Base-by-base conservation (phyloP, 805 yeast genomes). In the Suhomyces prunicola region DNA sequence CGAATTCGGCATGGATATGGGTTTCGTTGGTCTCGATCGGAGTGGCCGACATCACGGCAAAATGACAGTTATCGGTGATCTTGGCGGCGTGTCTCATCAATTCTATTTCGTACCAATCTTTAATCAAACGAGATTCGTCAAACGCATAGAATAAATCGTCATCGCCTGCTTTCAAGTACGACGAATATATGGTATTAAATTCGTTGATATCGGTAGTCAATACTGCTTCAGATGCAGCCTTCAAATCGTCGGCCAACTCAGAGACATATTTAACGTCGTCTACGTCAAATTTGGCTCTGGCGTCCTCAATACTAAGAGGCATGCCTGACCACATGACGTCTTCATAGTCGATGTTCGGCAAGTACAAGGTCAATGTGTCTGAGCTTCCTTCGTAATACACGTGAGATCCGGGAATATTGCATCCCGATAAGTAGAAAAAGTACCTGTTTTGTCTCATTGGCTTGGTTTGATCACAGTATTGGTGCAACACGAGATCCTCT, bases 251-350 rank as follows among this genome's bases (percentile, higher is more conserved):
- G 29, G 70, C 69, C 46, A 91, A 63, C 4, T 82, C 84, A n/a
- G 69, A 61, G 9, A 77, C 80, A 61, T 86, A 88, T 53, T 81
- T 68, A 46, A 92, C 96, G 44, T 83, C 87, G 67, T 94, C 98
- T 29, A 90, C 92, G 62, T 93, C 97, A 60, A 72, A 93, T 55
- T 76, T 78, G 19, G 73, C 65, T 47, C 68, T 50, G 0, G 97
- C 97, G 17, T 86, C 85, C 46, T 86, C 85, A 3, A 78, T 57
- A 40, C 82, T 73, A 50, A 90, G 57, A 5, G 99, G 99, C 69
- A 87, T 64, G 0, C 99, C 99, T 53, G 94, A 86, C 99, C 99
- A 93, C 90, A 94, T 87, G 42, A 93, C 87, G 65, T 90, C 97
- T 44, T 94, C 98, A 44, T 79, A 72, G 64, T 91, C 97, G 40